A percentile compares a stretch with the other conserved stretches of the same genome.
phyloP scores from a whole-genome alignment of 2,329 filamentous ascomycete species.

The Clarireedia paspali region DNA sequence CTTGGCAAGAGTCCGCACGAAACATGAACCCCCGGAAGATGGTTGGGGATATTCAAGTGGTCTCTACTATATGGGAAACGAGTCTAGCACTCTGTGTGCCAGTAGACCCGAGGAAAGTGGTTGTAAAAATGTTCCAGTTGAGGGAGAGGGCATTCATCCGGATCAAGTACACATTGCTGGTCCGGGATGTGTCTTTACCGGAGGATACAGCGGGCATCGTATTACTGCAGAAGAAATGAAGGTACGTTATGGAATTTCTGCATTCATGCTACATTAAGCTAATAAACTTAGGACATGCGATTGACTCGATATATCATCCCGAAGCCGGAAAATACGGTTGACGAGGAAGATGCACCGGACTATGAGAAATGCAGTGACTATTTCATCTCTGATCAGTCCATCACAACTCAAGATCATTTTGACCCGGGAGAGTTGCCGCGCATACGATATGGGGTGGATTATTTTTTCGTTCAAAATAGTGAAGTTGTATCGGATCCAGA shows the following conservation, averaged over 20 bases:
- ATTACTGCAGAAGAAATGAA: background rate
- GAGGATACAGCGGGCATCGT: background rate
- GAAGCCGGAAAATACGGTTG: background rate
- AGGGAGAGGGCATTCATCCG: background rate
- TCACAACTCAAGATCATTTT: background rate
- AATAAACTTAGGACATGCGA: background rate
- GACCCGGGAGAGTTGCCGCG: background rate
- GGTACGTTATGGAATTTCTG: background rate
- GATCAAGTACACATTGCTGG: background rate
- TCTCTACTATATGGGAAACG: background rate
- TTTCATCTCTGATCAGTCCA: constrained; percentile 10
- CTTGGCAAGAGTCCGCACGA: background rate
- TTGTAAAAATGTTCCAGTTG: background rate
- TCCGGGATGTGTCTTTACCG: background rate
- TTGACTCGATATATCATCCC: constrained; percentile 10
- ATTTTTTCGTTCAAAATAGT: constrained; percentile 3
- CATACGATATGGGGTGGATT: background rate
- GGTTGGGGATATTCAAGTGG: background rate
- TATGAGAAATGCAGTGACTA: constrained; percentile 9
- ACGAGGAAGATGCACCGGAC: constrained; percentile 3
- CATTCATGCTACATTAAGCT: background rate
- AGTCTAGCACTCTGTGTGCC: background rate
- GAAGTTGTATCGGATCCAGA: background rate
- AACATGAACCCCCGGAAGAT: background rate
- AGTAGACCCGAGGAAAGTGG: background rate